These are phyloP conservation scores for Zygoascus flipseniorum DNA, from an alignment of 805 yeast species.

Conservation along the genomic window DNA sequence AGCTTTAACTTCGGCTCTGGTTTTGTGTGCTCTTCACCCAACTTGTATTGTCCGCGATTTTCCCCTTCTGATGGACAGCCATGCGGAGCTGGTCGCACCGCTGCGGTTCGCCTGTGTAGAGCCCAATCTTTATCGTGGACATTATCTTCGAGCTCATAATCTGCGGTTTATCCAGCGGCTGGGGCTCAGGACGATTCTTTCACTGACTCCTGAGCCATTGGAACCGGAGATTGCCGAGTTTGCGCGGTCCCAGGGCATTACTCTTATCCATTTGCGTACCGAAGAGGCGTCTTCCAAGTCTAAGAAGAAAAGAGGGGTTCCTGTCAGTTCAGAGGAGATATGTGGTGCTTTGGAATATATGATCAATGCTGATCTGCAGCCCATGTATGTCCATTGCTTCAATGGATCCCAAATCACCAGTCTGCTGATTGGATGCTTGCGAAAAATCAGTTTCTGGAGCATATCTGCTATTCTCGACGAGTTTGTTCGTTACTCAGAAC, in stretches of 20 bases:
- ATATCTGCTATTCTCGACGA: conserved; percentile 81
- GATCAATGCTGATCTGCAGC: conserved; percentile 50
- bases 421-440: conserved; percentile 72
- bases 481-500: conserved; percentile 66
- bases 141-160: conserved; percentile 75
- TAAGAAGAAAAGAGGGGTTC: conserved; percentile 68
- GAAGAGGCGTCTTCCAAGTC: conserved; percentile 51
- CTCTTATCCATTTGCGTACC: conserved; percentile 55
- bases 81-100: conserved; percentile 42
- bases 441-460: conserved; percentile 83
- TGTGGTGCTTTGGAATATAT: conserved; percentile 50
- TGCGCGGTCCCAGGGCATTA: conserved; percentile 46
- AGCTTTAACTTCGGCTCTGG: too few relatives aligned
- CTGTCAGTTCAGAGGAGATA: conserved; percentile 60
- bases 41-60: too few relatives aligned
- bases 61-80: conserved; percentile 2
- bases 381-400: conserved; percentile 76
- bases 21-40: too few relatives aligned
- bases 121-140: conserved; percentile 68
- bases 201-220: conserved; percentile 73
- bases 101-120: conserved; percentile 66
- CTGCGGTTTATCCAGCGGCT: conserved; percentile 58
- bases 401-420: conserved; percentile 88
- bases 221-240: conserved; percentile 42
- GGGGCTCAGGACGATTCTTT: conserved; percentile 59